These are phyloP conservation scores for Leishmania braziliensis DNA, from an alignment of 208 protist species.

Conservation along the genomic window DNA sequence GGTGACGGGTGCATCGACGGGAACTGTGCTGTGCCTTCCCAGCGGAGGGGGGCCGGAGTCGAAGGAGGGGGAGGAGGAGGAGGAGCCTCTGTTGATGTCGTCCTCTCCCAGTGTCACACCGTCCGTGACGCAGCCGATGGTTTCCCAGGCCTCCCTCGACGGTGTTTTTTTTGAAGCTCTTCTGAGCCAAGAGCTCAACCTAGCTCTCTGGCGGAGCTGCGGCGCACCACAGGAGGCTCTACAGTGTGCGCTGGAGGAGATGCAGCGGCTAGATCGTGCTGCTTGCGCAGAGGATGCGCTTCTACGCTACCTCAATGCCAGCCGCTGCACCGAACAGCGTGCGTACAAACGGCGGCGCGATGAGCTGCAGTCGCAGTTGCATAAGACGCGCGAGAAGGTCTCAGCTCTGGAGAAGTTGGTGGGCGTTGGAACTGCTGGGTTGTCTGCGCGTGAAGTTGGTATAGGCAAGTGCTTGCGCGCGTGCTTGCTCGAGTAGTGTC, in stretches of 20 bases:
- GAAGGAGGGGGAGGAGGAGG: slow-evolving; percentile 4
- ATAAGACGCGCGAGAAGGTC: slow-evolving; percentile 36
- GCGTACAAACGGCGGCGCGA: slow-evolving; percentile 31
- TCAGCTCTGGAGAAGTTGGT: slow-evolving; percentile 42
- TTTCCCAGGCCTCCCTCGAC: slow-evolving; percentile 24
- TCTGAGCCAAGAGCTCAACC: slow-evolving; percentile 35
- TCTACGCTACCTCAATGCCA: slow-evolving; percentile 35
- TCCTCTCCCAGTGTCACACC: slow-evolving; percentile 12
- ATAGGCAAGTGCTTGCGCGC: background rate
- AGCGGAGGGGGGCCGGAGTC: background rate
- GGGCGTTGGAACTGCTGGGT: background rate
- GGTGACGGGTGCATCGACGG: background rate
- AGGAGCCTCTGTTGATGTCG: slow-evolving; percentile 12
- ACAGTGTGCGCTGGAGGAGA: slow-evolving; percentile 18
- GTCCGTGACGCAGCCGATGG: slow-evolving; percentile 5
- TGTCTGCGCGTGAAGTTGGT: background rate
- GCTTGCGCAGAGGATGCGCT: slow-evolving; percentile 14
- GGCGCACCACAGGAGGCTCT: slow-evolving; percentile 20
- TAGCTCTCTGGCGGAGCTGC: slow-evolving; percentile 13
- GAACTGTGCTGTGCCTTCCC: background rate
- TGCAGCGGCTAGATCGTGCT: slow-evolving; percentile 22
- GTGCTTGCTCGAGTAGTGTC: slow-evolving; percentile 5
- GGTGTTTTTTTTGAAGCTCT: slow-evolving; percentile 45
- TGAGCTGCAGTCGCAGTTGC: slow-evolving; percentile 22
- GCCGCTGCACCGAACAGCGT: slow-evolving; percentile 44